Percentiles rank a stretch among this genome's conserved stretches.
Evolutionary conservation across 2,329 filamentous ascomycete species (phyloP).

Genomic region (Ceratocystis albifundus): DNA sequence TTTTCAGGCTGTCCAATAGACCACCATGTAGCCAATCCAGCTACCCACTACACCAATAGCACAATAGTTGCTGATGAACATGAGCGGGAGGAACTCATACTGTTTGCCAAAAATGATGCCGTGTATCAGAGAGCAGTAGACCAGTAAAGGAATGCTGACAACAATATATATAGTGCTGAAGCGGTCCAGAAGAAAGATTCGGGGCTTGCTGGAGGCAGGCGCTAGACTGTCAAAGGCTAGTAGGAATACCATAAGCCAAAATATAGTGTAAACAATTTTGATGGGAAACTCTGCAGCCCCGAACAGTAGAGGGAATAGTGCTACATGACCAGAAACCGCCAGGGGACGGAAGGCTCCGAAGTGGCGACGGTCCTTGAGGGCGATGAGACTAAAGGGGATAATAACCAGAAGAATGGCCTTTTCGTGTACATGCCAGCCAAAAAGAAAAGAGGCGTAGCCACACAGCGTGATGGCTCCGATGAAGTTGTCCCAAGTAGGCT

Average conservation of each 20-base stretch:
- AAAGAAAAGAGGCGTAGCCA: constrained; percentile 91
- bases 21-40: constrained; percentile 87
- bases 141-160: constrained; percentile 74
- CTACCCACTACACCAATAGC: constrained; percentile 91
- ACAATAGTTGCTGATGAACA: constrained; percentile 93
- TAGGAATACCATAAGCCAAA: constrained; percentile 82
- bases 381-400: constrained; percentile 86
- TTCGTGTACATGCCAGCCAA: constrained; percentile 97
- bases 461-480: constrained; percentile 83
- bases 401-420: constrained; percentile 92
- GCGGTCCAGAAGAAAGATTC: constrained; percentile 82
- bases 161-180: constrained; percentile 85
- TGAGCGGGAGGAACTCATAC: constrained; percentile 84
- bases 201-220: constrained; percentile 64
- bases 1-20: constrained; percentile 58
- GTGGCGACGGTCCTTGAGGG: constrained; percentile 78
- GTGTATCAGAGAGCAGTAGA: constrained; percentile 80
- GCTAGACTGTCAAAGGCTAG: constrained; percentile 78
- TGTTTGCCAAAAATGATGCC: constrained; percentile 67
- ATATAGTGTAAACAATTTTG: constrained; percentile 84
- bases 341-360: constrained; percentile 84
- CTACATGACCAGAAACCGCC: constrained; percentile 87
- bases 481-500: constrained; percentile 79
- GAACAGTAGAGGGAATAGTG: constrained; percentile 86
- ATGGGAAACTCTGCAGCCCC: constrained; percentile 86